phyloP scores from a whole-genome alignment of 164 flowering plant species.

The Vitis rotundifolia region DNA sequence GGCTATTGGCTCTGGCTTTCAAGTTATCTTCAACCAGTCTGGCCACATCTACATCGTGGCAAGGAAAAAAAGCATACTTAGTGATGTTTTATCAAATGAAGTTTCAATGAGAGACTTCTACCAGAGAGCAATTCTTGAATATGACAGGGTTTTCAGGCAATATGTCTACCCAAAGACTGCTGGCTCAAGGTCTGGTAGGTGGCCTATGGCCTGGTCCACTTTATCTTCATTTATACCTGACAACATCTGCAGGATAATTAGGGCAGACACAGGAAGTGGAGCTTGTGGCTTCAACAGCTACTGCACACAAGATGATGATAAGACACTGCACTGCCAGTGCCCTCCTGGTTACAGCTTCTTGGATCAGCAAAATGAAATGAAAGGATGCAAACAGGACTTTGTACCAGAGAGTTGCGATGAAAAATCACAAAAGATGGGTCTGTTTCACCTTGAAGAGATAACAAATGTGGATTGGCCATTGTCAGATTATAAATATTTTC shows the following conservation, averaged over 20 bases:
- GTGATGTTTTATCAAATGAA: neutral
- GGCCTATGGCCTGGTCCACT: neutral
- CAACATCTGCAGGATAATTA: neutral
- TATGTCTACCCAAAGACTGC: neutral
- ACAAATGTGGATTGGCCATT: conserved; percentile 27
- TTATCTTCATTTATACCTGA: neutral
- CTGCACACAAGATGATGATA: too few species aligned
- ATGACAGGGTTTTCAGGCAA: too few species aligned
- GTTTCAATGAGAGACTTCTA: neutral
- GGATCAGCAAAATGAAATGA: neutral
- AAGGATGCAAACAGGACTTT: neutral
- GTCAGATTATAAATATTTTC: conserved; percentile 14
- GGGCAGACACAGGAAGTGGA: neutral
- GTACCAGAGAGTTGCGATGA: neutral
- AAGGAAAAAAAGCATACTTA: neutral
- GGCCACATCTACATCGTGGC: neutral
- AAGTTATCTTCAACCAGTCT: neutral
- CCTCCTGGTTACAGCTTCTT: neutral
- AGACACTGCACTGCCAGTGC: too few species aligned
- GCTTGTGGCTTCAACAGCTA: neutral
- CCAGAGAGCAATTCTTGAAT: too few species aligned
- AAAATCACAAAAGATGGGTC: neutral
- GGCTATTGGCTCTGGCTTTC: neutral
- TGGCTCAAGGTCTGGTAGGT: neutral
- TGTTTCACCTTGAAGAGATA: neutral